Base-by-base conservation (phyloP, 2,329 filamentous ascomycete genomes). In the Mycosphaerella arachidis region DNA sequence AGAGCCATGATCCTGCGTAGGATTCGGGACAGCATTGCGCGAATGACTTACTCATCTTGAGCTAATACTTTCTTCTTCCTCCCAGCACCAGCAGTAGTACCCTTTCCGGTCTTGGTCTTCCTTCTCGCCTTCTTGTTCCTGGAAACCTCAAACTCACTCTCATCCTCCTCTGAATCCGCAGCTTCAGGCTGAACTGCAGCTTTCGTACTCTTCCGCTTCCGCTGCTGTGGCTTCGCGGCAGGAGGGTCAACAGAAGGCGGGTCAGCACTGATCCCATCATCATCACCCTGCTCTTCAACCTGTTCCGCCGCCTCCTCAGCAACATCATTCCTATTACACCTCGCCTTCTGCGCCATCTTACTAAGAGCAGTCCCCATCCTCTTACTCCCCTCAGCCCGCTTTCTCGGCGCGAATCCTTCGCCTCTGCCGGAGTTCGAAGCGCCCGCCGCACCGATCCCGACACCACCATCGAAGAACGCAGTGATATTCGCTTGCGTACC, bases 401-500 rank as follows among this genome's bases (percentile, higher is more conserved):
- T 86, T 58, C 89, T 82, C 0, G 90, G 90, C 27, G 83, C 89
- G 76, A 91, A 92, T 0, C 83, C 84, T 62, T 87, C 83, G 40
- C 78, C 83, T 12, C 71, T 60, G 2, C 46, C 53, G 24, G 56
- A 52, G 13, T 57, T 62, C 5, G 31, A 55, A 30, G 45, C 48
- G 2, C 65, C 70, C 20, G 70, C 68, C 6, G 83, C 83, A 0
- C 90, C 89, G 0, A 82, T 82, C 0, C 90, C 90, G 0, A 91
- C 86, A 4, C 79, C 76, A 0, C 93, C 93, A 12, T 86, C 84
- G 73, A 97, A 97, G 74, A 87, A 99, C 27, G 87, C 82, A n/a
- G 94, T 99, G 66, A 99, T 96, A 68, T 99, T 99, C 60, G 86
- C 87, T 79, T 99, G 94, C 18, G 93, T 97, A 6, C 94, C 94